These are phyloP conservation scores for Chaetomium olivaceum DNA, from an alignment of 2,329 filamentous ascomycete species.

Conservation along the genomic window DNA sequence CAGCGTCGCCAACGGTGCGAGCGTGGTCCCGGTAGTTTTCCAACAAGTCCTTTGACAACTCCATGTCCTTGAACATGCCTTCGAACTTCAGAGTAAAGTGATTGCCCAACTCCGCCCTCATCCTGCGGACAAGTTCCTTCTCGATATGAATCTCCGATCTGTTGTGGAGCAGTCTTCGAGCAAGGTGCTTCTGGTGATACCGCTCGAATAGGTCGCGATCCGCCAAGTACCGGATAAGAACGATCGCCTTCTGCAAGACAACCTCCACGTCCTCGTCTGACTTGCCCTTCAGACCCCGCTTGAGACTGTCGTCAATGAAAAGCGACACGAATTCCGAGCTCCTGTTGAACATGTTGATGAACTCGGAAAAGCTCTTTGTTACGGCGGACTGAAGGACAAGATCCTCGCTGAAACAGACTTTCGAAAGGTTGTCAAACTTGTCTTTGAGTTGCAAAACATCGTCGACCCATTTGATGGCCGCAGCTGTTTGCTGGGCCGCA, in stretches of 20 bases:
- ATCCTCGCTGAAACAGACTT: constrained; percentile 71
- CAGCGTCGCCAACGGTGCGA: constrained; percentile 50
- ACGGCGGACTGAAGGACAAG: constrained; percentile 77
- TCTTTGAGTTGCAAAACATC: constrained; percentile 83
- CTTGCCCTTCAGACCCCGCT: constrained; percentile 90
- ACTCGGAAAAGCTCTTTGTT: constrained; percentile 83
- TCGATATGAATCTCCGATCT: constrained; percentile 90
- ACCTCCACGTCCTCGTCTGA: constrained; percentile 83
- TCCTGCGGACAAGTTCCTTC: constrained; percentile 91
- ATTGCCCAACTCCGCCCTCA: constrained; percentile 96
- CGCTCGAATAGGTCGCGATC: constrained; percentile 95
- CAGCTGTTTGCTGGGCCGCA: constrained; percentile 76
- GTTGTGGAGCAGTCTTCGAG: constrained; percentile 79
- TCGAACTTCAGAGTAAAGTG: constrained; percentile 92
- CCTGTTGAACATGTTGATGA: constrained; percentile 86
- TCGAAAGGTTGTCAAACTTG: constrained; percentile 83
- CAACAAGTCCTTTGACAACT: constrained; percentile 80
- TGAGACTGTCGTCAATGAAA: constrained; percentile 95
- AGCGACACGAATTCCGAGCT: constrained; percentile 91
- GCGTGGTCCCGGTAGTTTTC: constrained; percentile 72
- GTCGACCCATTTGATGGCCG: constrained; percentile 93
- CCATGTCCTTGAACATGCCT: constrained; percentile 97
- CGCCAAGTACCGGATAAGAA: constrained; percentile 80
- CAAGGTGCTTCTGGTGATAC: constrained; percentile 97
- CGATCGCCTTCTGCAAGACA: constrained; percentile 85